Evolutionary conservation across 2,329 filamentous ascomycete species (phyloP), one percentile per base, ranked within the genome.

Genomic region (Ceratocystis smalleyi): DNA sequence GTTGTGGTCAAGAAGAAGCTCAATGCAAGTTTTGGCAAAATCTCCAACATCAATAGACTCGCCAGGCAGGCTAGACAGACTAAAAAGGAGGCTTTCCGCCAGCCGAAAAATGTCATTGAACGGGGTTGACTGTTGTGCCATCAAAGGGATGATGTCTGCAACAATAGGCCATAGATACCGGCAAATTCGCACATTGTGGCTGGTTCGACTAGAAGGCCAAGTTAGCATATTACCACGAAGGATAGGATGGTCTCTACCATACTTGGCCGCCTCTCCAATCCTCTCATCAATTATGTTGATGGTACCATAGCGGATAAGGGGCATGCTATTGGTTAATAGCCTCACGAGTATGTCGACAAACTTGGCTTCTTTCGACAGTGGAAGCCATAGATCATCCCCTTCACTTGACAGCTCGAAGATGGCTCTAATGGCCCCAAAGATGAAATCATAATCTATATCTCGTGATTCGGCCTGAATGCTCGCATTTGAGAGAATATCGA

Each of bases 301-400:
- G 17, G 77, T 68, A 3, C 74, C 73, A 63, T 72, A 66, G 66
- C 71, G 70, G 65, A 73, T 64, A 43, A 67, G 64, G 70, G 76
- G 68, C 71, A 70, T 68, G 67, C 63, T 59, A 27, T 64, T 45
- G 1, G 59, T 49, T 15, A 61, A 59, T 3, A 61, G 40, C 10
- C 61, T 54, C 69, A 24, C 72, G 72, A 6, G 45, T n/a, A 57
- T 27, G 8, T n/a, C 27, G 12, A 22, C 27, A 17, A 63, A 57
- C 35, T 8, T 63, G 12, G 10, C 12, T 19, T 63, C 49, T 35
- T 43, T 30, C 27, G 43, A 47, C n/a, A 61, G 19, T 43, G 59
- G 59, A 22, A 49, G 43, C 59, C 59, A 61, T 22, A 61, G 12
- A 32, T 30, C 45, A 30, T 47, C 40, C 2, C 40, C 43, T 10